Base-by-base conservation (phyloP, 805 yeast genomes). In the Hanseniaspora jakobsenii region DNA sequence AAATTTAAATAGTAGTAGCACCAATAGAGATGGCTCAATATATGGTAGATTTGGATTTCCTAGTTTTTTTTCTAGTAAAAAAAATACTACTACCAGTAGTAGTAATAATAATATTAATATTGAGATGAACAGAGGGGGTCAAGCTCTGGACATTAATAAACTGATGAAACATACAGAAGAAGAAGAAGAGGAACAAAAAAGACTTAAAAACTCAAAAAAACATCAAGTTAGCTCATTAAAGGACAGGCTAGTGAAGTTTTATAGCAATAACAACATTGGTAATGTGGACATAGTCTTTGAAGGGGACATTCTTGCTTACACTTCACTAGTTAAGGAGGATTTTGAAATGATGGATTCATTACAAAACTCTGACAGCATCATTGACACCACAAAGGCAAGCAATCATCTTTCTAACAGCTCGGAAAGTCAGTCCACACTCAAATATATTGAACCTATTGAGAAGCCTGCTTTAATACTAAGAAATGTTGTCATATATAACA, bases 401-500 rank as follows among this genome's bases (percentile, higher is more conserved):
- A 24, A 7, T 8, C 21, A 12, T 14, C 7, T n/a, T 12, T 8
- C 32, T 23, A 17, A n/a, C n/a, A n/a, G n/a, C n/a, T n/a, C n/a
- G n/a, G n/a, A 39, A 5, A 32, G 26, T 18, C 26, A 35, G n/a
- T 40, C 23, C 10, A 30, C 31, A 10, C 17, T 27, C 3, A 34
- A 36, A 12, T 35, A 44, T 10, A 35, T 42, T 6, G 41, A 49
- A 6, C 38, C 44, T 3, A 26, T 21, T 14, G 30, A 30, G 9
- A 40, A 32, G 9, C 38, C 40, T 4, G 32, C 35, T 29, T 32
- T 46, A 23, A 30, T 54, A 3, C 34, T 58, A 24, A 54, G 55
- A 38, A 59, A 60, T 44, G 81, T 86, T 4, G 74, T 86, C 0
- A 66, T 91, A 2, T 87, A 82, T 59, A 94, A 91, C 58, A 75